Conservation (phyloP, 225 moss, liverwort and hornwort species). For the Climacium dendroides region DNA sequence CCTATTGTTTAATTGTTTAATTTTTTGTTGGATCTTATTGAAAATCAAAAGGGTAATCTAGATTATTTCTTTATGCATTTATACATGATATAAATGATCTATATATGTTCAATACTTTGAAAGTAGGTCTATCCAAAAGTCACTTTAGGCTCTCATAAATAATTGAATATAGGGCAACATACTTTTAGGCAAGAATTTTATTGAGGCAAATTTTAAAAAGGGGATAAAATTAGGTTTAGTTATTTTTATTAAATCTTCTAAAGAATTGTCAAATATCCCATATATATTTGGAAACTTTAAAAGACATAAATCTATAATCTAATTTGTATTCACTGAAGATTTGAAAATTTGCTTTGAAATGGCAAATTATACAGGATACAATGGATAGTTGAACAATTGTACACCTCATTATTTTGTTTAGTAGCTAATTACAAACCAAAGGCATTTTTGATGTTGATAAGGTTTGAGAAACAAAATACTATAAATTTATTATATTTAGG, state of each 20-base stretch:
- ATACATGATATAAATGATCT: background rate
- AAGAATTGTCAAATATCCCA: background rate
- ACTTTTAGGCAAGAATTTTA: background rate
- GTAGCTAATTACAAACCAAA: too few species aligned
- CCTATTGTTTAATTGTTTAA: too few species aligned
- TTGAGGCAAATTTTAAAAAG: accelerated
- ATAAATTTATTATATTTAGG: background rate
- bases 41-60: background rate
- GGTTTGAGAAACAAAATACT: background rate
- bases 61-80: background rate
- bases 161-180: background rate
- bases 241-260: accelerated
- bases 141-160: background rate
- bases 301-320: background rate
- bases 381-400: too few species aligned
- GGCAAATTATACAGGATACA: too few species aligned
- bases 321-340: background rate
- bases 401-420: background rate
- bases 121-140: background rate
- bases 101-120: background rate
- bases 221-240: too few species aligned
- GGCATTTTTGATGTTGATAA: too few species aligned
- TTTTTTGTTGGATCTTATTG: background rate
- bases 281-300: too few species aligned
- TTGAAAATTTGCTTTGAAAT: background rate